phyloP scores from a whole-genome alignment of 768 basidiomycete genomes.

The Russula lepida region DNA sequence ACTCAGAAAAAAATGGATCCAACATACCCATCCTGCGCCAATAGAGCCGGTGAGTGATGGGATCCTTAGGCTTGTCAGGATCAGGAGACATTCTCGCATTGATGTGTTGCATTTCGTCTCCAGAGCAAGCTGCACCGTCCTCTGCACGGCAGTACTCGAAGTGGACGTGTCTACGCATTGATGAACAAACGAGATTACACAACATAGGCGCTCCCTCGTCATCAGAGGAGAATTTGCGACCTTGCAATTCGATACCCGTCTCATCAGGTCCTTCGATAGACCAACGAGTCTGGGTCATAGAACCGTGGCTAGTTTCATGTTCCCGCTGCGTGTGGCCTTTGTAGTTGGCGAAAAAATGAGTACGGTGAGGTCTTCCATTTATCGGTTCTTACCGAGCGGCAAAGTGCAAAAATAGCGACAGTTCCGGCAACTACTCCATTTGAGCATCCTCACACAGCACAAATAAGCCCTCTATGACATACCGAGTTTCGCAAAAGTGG shows the following conservation, averaged over 20 bases:
- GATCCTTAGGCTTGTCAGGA: conserved; percentile 43
- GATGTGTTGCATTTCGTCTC: conserved; percentile 41
- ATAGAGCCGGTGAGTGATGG: conserved; percentile 43
- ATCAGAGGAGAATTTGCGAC: conserved; percentile 43
- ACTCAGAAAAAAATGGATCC: conserved; percentile 4
- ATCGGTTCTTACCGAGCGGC: conserved; percentile 36
- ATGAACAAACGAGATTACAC: conserved; percentile 48
- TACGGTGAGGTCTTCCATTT: not conserved
- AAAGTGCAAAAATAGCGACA: conserved; percentile 55
- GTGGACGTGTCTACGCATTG: conserved; percentile 52
- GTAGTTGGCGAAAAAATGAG: not conserved
- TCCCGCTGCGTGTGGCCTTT: conserved; percentile 51
- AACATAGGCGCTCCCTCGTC: conserved; percentile 58
- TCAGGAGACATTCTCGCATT: conserved; percentile 35
- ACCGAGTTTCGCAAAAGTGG: conserved; percentile 50
- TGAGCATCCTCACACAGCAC: not conserved
- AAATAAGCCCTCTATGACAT: conserved; percentile 1
- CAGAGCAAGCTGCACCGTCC: conserved; percentile 32
- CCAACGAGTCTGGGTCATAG: conserved; percentile 54
- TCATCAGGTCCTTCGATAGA: conserved; percentile 46
- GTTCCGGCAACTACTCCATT: conserved; percentile 37
- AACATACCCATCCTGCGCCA: conserved; percentile 50
- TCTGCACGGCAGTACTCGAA: conserved; percentile 46
- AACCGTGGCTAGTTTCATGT: conserved; percentile 56
- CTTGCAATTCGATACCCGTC: conserved; percentile 42